A percentile compares a stretch with the other conserved stretches of the same genome.
Evolutionary conservation across 2,329 filamentous ascomycete genomes (phyloP).

Genomic region (Fusarium sp.): DNA sequence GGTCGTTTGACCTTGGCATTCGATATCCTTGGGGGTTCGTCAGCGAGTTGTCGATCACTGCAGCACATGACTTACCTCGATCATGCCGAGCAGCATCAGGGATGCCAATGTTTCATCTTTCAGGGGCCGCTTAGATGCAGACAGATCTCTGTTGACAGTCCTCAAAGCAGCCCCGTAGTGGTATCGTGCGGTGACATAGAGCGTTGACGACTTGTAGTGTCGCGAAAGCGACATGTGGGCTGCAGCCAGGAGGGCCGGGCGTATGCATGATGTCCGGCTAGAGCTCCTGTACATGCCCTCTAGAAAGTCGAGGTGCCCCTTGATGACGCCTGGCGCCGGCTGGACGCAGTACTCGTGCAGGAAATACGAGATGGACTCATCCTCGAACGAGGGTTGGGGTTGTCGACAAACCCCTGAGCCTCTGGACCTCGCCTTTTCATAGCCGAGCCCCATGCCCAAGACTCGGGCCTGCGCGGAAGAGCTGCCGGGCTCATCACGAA

Average conservation of each 20-base stretch:
- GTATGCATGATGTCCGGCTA: conserved; percentile 16
- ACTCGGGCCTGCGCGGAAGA: not conserved
- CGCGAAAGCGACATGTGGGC: conserved; percentile 30
- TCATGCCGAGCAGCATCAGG: conserved; percentile 30
- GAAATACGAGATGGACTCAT: conserved; percentile 24
- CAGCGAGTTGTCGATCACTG: not conserved
- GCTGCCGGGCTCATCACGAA: not conserved
- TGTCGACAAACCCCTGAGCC: conserved; percentile 8
- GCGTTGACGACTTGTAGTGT: conserved; percentile 29
- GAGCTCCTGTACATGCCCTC: conserved; percentile 17
- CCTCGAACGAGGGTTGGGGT: conserved; percentile 32
- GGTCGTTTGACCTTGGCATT: conserved; percentile 26
- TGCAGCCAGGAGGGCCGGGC: conserved; percentile 19
- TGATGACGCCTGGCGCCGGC: conserved; percentile 10
- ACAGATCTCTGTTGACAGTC: conserved; percentile 26
- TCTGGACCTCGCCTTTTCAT: not conserved
- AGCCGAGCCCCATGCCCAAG: not conserved
- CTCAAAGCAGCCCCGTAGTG: conserved; percentile 26
- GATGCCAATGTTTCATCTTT: conserved; percentile 26
- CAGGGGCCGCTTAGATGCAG: conserved; percentile 4
- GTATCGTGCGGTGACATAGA: conserved; percentile 22
- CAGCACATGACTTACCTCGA: conserved; percentile 13
- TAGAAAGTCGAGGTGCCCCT: conserved; percentile 27
- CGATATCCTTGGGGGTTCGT: conserved; percentile 24
- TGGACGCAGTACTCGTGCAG: conserved; percentile 20